Conservation (phyloP, 768 basidiomycete genomes). For the Coprinopsis sp. region DNA sequence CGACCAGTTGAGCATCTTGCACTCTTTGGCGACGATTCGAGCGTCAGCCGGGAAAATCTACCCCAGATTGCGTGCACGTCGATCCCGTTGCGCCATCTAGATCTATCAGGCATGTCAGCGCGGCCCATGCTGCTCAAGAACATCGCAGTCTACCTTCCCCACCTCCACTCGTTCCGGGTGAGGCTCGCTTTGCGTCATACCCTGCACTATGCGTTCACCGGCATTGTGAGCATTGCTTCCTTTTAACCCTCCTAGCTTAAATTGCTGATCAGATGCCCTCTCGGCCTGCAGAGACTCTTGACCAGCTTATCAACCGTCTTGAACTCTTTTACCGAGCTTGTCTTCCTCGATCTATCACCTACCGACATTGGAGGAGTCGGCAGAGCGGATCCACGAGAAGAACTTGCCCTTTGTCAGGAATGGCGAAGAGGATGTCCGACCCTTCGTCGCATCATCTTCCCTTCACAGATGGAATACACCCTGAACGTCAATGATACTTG, state of each 20-base stretch:
- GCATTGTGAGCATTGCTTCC: slow-evolving; percentile 49
- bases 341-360: slow-evolving; percentile 56
- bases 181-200: slow-evolving; percentile 61
- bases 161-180: slow-evolving; percentile 48
- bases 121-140: slow-evolving; percentile 54
- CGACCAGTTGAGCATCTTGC: slow-evolving; percentile 53
- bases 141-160: slow-evolving; percentile 46
- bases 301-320: slow-evolving; percentile 57
- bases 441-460: slow-evolving; percentile 50
- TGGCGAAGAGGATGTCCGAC: slow-evolving; percentile 54
- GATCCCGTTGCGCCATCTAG: slow-evolving; percentile 47
- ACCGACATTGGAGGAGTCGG: slow-evolving; percentile 47
- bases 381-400: slow-evolving; percentile 41
- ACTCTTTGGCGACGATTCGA: slow-evolving; percentile 53
- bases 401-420: slow-evolving; percentile 46
- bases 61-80: slow-evolving; percentile 43
- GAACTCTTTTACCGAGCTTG: slow-evolving; percentile 43
- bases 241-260: slow-evolving; percentile 6
- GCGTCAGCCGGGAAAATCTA: slow-evolving; percentile 49
- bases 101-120: slow-evolving; percentile 56
- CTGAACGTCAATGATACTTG: slow-evolving; percentile 30
- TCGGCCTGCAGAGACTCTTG: slow-evolving; percentile 44
- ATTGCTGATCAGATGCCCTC: slow-evolving; percentile 6
- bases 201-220: slow-evolving; percentile 57
- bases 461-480: slow-evolving; percentile 50